Percentiles rank a stretch among this genome's conserved stretches.
These are phyloP conservation scores for Exophiala dermatitidis DNA, from an alignment of 2,329 filamentous ascomycete genomes.

Conservation along the genomic window DNA sequence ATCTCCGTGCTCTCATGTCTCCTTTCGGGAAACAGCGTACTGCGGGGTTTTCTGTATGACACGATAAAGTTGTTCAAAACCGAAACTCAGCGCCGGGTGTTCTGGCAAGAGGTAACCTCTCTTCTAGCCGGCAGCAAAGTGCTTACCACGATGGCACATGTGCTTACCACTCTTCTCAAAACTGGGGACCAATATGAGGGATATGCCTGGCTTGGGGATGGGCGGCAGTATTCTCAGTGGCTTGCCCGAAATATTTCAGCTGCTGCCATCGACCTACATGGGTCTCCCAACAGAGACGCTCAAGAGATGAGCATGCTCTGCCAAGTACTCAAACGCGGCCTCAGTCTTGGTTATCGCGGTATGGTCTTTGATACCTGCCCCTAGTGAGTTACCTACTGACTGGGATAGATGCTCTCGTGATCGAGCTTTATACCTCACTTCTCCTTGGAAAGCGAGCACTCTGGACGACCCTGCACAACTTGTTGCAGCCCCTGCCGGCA, in stretches of 20 bases:
- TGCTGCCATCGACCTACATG: slow-evolving; percentile 39
- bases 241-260: slow-evolving; percentile 56
- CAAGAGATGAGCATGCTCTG: slow-evolving; percentile 33
- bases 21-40: slow-evolving; percentile 12
- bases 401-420: slow-evolving; percentile 35
- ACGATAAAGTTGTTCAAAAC: slow-evolving; percentile 37
- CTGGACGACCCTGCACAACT: slow-evolving; percentile 30
- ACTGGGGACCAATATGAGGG: slow-evolving; percentile 28
- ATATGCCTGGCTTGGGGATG: slow-evolving; percentile 57
- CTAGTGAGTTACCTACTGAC: slow-evolving; percentile 15
- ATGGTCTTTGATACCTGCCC: slow-evolving; percentile 16
- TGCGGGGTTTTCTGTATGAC: slow-evolving; percentile 27
- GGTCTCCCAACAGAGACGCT: slow-evolving; percentile 24
- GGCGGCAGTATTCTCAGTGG: slow-evolving; percentile 62
- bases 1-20: slow-evolving; percentile 35
- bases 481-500: slow-evolving; percentile 40
- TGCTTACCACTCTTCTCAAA: slow-evolving; percentile 34
- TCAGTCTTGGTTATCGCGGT: slow-evolving; percentile 69
- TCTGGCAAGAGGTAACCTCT: slow-evolving; percentile 58
- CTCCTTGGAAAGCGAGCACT: slow-evolving; percentile 30
- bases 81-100: slow-evolving; percentile 31
- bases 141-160: slow-evolving; percentile 52
- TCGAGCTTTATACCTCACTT: slow-evolving; percentile 35
- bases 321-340: slow-evolving; percentile 49
- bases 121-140: slow-evolving; percentile 55